These are phyloP conservation scores for Arachis monticola DNA, from an alignment of 331 rosid species.

Conservation along the genomic window DNA sequence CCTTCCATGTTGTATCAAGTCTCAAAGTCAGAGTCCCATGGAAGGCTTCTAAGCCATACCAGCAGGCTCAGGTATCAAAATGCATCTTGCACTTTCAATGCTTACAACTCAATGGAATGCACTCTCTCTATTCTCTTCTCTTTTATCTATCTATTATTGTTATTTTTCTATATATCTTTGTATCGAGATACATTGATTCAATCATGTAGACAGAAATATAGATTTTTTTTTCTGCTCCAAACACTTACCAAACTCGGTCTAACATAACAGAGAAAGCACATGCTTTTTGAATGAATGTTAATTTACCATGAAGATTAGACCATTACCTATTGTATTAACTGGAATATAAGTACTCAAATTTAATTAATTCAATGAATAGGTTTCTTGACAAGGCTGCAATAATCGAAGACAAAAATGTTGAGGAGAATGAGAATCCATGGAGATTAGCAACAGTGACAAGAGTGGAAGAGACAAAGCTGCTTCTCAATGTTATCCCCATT, in stretches of 20 bases:
- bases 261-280: no score
- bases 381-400: slow-evolving; percentile 76
- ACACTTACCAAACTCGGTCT: no score
- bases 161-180: no score
- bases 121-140: no score
- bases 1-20: slow-evolving; percentile 55
- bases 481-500: no score
- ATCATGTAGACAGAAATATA: no score
- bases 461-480: slow-evolving; percentile 77
- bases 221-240: no score
- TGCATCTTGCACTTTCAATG: neutral
- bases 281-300: neutral
- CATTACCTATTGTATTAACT: neutral
- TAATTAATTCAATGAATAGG: no score
- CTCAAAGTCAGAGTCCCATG: slow-evolving; percentile 39
- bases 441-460: slow-evolving; percentile 61
- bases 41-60: slow-evolving; percentile 57
- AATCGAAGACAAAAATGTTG: slow-evolving; percentile 45
- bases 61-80: slow-evolving; percentile 53
- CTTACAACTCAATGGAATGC: no score
- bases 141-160: no score
- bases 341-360: neutral
- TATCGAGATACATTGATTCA: no score
- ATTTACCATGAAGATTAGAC: neutral
- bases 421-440: slow-evolving; percentile 58